Evolutionary conservation across 345 rosid species (phyloP), one percentile per base, ranked within the genome.

Genomic region (Bretschneidera sinensis): DNA sequence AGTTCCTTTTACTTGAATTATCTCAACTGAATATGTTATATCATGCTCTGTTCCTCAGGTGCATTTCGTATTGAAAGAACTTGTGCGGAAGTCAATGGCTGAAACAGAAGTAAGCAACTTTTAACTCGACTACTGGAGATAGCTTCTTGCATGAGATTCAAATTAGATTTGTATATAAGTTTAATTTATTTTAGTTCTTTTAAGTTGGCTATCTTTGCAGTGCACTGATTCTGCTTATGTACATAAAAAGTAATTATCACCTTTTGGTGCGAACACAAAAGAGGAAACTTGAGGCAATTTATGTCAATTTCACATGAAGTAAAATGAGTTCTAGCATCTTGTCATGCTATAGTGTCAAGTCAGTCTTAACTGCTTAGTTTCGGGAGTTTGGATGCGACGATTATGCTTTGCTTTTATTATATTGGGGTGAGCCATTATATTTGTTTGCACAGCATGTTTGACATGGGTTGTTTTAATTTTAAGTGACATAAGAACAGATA

Each of bases 41-140:
- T 43, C 50, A 54, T 56, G 21, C 25, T 54, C 24, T 68, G 54
- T 59, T 56, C 50, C 47, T 47, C 66, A 94, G 99, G 99, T 94
- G 52, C 99, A 94, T 73, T 85, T 91, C 54, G 80, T 94, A 54
- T 72, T 91, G 84, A 94, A 94, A 76, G 99, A 94, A 72, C 91
- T 94, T 64, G 99, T 94, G 55, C 86, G 99, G 61, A 90, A 88
- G 74, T 94, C 99, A 0, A 94, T 94, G 60, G 79, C 91, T 47
- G 89, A 78, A 72, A 94, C 97, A 48, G 95, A 85, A 95, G 99
- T 94, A 74, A 69, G 74, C 54, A 63, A 55, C 62, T 54, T 54
- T 63, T 72, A 17, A 25, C 31, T 59, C 45, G 45, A 52, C 45
- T 39, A 39, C 9, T 31, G 35, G 9, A 31, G 35, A 31, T 1